Percentiles rank a stretch among this genome's conserved stretches.
These are phyloP conservation scores for Chlorella sp. DNA, from an alignment of 139 green algal species.

Conservation along the genomic window DNA sequence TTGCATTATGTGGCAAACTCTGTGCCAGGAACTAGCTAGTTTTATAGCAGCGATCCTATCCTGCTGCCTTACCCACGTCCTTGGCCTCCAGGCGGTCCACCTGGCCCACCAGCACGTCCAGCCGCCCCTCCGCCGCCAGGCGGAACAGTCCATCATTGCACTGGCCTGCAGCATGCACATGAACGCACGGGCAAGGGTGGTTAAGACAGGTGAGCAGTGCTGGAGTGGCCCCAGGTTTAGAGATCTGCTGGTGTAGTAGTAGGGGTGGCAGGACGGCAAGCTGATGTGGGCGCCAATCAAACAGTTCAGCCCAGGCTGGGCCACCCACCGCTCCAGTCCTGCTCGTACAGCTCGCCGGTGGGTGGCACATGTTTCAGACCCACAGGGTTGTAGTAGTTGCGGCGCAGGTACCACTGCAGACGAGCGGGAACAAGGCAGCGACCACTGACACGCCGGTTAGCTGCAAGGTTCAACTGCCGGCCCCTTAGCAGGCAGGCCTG, in stretches of 20 bases:
- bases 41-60: neutral
- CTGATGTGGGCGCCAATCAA: too few species aligned
- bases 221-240: neutral
- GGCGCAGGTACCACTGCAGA: neutral
- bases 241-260: neutral
- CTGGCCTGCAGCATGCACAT: constrained; percentile 26
- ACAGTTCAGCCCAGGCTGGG: neutral
- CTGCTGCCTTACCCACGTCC: constrained; percentile 1
- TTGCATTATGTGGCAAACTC: too few species aligned
- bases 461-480: too few species aligned
- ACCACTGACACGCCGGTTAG: too few species aligned
- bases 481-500: too few species aligned
- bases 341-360: constrained; percentile 1
- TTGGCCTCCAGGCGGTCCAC: neutral
- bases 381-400: neutral
- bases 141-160: constrained; percentile 47
- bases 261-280: neutral
- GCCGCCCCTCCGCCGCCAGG: constrained; percentile 20
- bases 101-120: constrained; percentile 2
- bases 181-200: neutral
- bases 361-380: neutral
- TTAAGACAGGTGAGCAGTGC: neutral
- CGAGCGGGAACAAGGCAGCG: neutral
- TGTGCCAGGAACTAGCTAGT: neutral
- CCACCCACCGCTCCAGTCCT: neutral